Conservation (phyloP, 768 basidiomycete species). For the Amanita jacksonii region DNA sequence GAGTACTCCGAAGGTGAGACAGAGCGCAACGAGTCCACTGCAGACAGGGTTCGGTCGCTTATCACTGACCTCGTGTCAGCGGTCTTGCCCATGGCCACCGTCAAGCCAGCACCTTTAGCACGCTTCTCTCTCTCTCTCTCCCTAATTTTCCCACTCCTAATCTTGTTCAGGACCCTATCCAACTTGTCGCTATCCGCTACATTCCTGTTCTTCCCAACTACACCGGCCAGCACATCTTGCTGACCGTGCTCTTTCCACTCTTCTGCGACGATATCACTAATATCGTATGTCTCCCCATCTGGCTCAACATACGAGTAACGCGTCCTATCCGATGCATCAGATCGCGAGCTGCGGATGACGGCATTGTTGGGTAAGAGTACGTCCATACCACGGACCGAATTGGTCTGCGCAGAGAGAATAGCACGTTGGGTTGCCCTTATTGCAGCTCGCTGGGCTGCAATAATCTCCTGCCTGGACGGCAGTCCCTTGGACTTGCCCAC, state of each 20-base stretch:
- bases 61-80: conserved; percentile 4
- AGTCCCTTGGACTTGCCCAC: conserved; percentile 19
- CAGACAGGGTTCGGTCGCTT: conserved; percentile 10
- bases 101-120: background rate
- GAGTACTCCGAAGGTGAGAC: conserved; percentile 51
- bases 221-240: conserved; percentile 61
- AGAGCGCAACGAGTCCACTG: conserved; percentile 23
- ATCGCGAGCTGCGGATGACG: conserved; percentile 75
- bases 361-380: conserved; percentile 79
- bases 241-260: conserved; percentile 61
- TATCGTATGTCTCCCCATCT: conserved; percentile 87
- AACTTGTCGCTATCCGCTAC: conserved; percentile 54
- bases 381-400: conserved; percentile 82
- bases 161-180: conserved; percentile 66
- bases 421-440: conserved; percentile 81
- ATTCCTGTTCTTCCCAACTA: conserved; percentile 47
- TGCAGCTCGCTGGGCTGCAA: conserved; percentile 85
- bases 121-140: conserved; percentile 19
- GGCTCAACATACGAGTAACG: conserved; percentile 91
- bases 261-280: conserved; percentile 87
- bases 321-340: conserved; percentile 60
- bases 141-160: conserved; percentile 51
- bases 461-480: conserved; percentile 77
- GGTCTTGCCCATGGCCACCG: conserved; percentile 5
- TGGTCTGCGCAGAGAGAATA: conserved; percentile 70